Conservation (phyloP, 192 early-diverging fungal genomes). For the Linnemannia zychae region DNA sequence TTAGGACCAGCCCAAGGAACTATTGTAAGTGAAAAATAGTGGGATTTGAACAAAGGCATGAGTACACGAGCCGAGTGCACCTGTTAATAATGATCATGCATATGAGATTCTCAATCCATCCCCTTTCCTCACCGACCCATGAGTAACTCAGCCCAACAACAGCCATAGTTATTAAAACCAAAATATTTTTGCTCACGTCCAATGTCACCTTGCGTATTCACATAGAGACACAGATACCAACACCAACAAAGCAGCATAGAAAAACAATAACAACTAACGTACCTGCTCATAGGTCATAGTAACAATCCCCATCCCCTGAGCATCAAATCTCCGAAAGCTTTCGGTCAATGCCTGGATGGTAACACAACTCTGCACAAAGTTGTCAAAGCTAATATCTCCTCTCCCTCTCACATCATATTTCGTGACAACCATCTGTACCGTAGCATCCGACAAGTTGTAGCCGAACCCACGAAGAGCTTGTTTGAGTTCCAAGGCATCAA, state of each 20-base stretch:
- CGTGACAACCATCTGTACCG: constrained; percentile 39
- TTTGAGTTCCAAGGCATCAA: constrained; percentile 62
- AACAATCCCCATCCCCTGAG: constrained; percentile 69
- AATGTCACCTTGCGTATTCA: not conserved
- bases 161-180: not conserved
- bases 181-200: not conserved
- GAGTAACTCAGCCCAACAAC: not conserved
- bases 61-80: not conserved
- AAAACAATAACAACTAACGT: not conserved
- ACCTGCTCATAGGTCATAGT: constrained; percentile 71
- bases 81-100: not conserved
- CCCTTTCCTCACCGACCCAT: not conserved
- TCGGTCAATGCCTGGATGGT: constrained; percentile 74
- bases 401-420: constrained; percentile 67
- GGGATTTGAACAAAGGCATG: not conserved
- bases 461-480: constrained; percentile 54
- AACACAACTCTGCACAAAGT: constrained; percentile 71
- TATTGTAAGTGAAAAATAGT: not conserved
- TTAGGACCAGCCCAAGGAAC: constrained; percentile 50
- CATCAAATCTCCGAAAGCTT: constrained; percentile 67
- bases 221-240: not conserved
- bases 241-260: not conserved
- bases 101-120: not conserved
- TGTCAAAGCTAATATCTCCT: constrained; percentile 49
- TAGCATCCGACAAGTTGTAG: constrained; percentile 50